Evolutionary conservation across 2,329 filamentous ascomycete genomes (phyloP), one percentile per base, ranked within the genome.

Genomic region (Rutstroemia sp.): DNA sequence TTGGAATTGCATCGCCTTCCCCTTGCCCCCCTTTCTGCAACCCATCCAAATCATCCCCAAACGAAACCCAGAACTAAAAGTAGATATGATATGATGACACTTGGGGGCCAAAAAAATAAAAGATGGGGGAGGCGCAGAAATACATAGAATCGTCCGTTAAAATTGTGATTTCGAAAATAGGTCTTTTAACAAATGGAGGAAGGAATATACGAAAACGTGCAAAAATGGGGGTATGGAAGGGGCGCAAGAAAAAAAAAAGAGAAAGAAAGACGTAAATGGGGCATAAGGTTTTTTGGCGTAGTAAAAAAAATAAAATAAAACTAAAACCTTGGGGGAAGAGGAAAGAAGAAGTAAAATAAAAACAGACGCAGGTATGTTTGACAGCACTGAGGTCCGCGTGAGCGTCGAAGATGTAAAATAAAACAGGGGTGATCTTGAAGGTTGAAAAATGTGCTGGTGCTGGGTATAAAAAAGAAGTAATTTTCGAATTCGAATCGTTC

Each of bases 381-480:
- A 17, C 27, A 8, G 34, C 48, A 42, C 8, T 23, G 37, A 49
- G 44, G 21, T 56, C 44, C 38, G 53, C 53, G 47, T 56, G 53
- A 38, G 47, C 39, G 38, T 51, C n/a, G 53, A 54, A 54, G 21
- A 25, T 54, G 49, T 19, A 54, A 23, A 25, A 30, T 16, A 16
- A 49, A 49, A 25, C 10, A 23, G 10, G 39, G 16, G 30, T 21
- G 21, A 34, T n/a, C 14, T 30, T 48, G 34, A 56, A 23, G 45
- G 46, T 9, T 23, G 21, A 23, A 46, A 14, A 25, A 46, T 34
- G 30, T 34, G 30, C 30, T 51, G 47, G 47, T 12, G 30, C 10
- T 51, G 47, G 47, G 47, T 55, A 55, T 55, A 55, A 49, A 51
- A 48, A 55, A 49, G 45, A 48, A 27, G 25, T 54, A 16, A 48